Evolutionary conservation across 768 basidiomycete species (phyloP).

Genomic region (Hypholoma fasciculare): DNA sequence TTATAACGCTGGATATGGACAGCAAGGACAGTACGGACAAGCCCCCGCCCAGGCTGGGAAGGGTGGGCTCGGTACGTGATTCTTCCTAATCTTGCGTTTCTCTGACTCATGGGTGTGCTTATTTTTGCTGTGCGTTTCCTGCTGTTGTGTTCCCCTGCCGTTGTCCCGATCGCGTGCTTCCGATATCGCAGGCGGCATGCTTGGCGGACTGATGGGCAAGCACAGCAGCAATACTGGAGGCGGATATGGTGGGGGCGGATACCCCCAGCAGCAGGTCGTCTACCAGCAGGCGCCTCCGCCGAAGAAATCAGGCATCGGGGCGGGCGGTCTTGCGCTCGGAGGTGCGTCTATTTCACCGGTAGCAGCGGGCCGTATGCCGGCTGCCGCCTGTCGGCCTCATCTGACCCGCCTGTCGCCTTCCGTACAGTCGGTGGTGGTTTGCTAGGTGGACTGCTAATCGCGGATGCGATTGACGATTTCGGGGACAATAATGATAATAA

Average conservation of each 20-base stretch:
- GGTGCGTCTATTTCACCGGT: slow-evolving; percentile 32
- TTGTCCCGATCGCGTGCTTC: background rate
- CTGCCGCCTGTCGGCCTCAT: background rate
- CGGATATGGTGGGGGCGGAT: slow-evolving; percentile 13
- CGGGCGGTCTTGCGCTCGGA: slow-evolving; percentile 46
- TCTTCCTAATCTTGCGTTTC: slow-evolving; percentile 10
- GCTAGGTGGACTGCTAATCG: slow-evolving; percentile 62
- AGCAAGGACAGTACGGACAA: slow-evolving; percentile 1
- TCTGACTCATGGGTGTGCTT: background rate
- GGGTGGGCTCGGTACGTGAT: slow-evolving; percentile 13
- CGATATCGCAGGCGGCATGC: slow-evolving; percentile 9
- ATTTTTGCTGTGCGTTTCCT: slow-evolving; percentile 5
- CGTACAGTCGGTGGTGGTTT: slow-evolving; percentile 58
- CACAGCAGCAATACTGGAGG: slow-evolving; percentile 12
- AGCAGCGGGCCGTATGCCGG: background rate
- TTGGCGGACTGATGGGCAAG: slow-evolving; percentile 23
- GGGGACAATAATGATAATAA: slow-evolving; percentile 23
- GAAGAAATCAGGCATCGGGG: slow-evolving; percentile 49
- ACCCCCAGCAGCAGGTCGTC: slow-evolving; percentile 28
- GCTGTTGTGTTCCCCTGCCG: background rate
- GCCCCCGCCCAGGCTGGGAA: slow-evolving; percentile 12
- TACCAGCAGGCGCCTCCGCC: slow-evolving; percentile 36
- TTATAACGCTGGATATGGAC: slow-evolving; percentile 19
- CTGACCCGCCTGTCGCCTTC: background rate
- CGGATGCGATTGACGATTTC: slow-evolving; percentile 44